Conservation (phyloP, 371 early-diverging fungal genomes). For the Smittium mucronatum region DNA sequence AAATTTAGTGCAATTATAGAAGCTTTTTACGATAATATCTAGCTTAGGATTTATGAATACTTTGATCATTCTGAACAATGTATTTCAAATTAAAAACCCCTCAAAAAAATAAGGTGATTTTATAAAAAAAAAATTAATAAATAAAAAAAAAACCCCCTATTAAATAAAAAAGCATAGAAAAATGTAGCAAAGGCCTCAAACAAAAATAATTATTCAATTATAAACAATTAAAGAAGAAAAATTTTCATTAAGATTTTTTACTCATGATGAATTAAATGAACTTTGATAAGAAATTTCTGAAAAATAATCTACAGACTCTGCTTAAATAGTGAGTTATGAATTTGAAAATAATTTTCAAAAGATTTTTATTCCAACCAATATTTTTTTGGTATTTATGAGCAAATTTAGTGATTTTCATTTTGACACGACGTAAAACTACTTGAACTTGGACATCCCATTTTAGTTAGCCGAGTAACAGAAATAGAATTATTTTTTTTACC, state of each 20-base stretch:
- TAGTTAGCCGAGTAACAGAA: not conserved
- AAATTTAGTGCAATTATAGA: not conserved
- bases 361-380: not conserved
- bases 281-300: not conserved
- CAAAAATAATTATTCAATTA: not conserved
- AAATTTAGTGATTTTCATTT: not conserved
- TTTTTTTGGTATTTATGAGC: not conserved
- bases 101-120: not conserved
- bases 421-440: not conserved
- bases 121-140: not conserved
- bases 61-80: not conserved
- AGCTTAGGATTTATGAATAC: not conserved
- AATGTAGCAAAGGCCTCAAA: not conserved
- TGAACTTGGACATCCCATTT: not conserved
- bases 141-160: not conserved
- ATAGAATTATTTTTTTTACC: not conserved
- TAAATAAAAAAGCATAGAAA: not conserved
- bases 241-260: not conserved
- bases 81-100: not conserved
- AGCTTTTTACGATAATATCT: not conserved
- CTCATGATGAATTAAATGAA: not conserved
- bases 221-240: too few species aligned
- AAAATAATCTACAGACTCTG: not conserved
- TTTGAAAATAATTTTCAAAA: not conserved
- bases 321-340: not conserved